Evolutionary conservation across 768 basidiomycete species (phyloP).

Genomic region (Podaxis rugospora): DNA sequence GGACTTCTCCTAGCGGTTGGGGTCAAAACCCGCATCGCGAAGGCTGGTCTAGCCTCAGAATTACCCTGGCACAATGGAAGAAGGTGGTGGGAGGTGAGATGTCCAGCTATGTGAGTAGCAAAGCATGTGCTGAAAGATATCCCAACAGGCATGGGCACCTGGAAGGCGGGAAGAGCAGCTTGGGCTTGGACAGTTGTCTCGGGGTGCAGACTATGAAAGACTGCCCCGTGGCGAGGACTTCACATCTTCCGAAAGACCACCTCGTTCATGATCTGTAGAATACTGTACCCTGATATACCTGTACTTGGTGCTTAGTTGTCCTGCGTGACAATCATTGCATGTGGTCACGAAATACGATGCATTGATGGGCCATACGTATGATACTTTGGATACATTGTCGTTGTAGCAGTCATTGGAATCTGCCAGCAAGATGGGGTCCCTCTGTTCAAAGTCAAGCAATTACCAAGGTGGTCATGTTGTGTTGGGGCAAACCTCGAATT

Average conservation of each 20-base stretch:
- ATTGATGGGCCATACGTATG: no score
- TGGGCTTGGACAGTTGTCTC: slow-evolving; percentile 40
- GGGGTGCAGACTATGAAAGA: slow-evolving; percentile 34
- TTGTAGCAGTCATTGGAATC: background rate
- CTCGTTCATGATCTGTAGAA: background rate
- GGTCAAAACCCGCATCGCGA: slow-evolving; percentile 77
- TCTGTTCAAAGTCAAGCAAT: slow-evolving; percentile 47
- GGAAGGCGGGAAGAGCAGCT: slow-evolving; percentile 46
- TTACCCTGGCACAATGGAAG: slow-evolving; percentile 57
- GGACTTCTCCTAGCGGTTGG: slow-evolving; percentile 82
- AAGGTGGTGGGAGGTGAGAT: slow-evolving; percentile 82
- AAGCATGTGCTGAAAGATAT: slow-evolving; percentile 8
- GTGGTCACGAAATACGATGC: background rate
- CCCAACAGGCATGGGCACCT: slow-evolving; percentile 49
- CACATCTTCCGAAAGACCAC: slow-evolving; percentile 1
- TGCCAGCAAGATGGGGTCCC: slow-evolving; percentile 43
- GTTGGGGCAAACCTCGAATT: slow-evolving; percentile 27
- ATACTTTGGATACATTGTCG: no score
- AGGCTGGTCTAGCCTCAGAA: slow-evolving; percentile 65
- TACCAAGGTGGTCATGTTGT: slow-evolving; percentile 47
- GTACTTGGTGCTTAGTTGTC: background rate
- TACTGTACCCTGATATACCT: background rate
- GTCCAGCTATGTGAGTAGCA: background rate
- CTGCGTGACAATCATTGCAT: slow-evolving; percentile 2
- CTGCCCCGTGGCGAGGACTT: slow-evolving; percentile 15